Conservation (phyloP, 169 alveolate genomes). For the Plasmodium inui region DNA sequence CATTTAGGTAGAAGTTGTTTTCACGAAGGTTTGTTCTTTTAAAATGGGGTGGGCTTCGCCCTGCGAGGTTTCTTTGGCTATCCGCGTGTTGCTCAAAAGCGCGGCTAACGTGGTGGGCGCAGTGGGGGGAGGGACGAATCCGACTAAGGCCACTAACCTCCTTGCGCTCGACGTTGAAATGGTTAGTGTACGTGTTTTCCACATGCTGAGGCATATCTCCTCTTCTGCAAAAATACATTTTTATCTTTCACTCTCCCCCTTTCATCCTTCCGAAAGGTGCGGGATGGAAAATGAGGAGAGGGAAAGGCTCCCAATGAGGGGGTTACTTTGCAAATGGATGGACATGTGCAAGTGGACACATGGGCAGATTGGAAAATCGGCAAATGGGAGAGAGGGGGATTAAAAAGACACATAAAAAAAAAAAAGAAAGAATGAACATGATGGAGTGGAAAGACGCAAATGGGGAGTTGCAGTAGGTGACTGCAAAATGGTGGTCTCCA, state of each 20-base stretch:
- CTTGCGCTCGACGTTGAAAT: conserved; percentile 1
- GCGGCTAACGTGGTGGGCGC: neutral
- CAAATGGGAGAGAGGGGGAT: neutral
- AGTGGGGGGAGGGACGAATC: neutral
- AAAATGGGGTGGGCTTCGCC: neutral
- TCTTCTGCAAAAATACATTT: conserved; percentile 45
- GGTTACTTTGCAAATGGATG: neutral
- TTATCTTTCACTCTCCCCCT: conserved; percentile 11
- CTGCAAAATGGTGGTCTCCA: neutral
- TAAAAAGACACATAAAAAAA: conserved; percentile 1
- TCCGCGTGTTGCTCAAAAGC: neutral
- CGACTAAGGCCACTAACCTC: neutral
- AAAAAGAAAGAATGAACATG: neutral
- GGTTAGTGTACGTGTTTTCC: conserved; percentile 34
- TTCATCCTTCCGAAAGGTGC: conserved; percentile 4
- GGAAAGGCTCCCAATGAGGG: neutral
- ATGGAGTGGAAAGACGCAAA: neutral
- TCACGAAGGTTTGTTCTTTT: neutral
- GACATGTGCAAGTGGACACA: neutral
- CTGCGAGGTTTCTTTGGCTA: neutral
- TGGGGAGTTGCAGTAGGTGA: neutral
- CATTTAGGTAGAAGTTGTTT: neutral
- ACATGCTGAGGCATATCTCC: conserved; percentile 52
- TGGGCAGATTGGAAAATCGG: neutral
- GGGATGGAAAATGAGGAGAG: neutral